Conservation (phyloP, 2,329 filamentous ascomycete genomes). For the Teratosphaeriaceae sp. region DNA sequence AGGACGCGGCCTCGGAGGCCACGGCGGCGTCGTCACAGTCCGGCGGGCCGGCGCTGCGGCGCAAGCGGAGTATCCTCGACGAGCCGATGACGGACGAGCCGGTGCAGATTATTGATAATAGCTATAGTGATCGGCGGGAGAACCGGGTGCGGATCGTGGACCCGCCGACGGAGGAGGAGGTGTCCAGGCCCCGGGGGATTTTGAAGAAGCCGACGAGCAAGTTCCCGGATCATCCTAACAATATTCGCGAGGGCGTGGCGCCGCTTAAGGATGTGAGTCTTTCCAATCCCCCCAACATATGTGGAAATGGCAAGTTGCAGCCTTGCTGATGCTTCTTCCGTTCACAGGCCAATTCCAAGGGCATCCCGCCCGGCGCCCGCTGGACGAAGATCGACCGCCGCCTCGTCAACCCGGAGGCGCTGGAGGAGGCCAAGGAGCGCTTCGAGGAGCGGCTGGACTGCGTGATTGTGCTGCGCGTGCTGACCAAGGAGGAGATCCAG, state of each 20-base stretch:
- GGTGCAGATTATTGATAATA: constrained; percentile 30
- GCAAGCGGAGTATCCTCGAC: constrained; percentile 27
- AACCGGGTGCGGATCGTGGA: constrained; percentile 56
- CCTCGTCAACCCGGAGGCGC: constrained; percentile 81
- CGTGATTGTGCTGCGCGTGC: constrained; percentile 83
- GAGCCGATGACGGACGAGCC: constrained; percentile 18
- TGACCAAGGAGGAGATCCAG: constrained; percentile 86
- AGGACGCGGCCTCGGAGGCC: constrained; percentile 13
- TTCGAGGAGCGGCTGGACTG: constrained; percentile 91
- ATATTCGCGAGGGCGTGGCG: constrained; percentile 81
- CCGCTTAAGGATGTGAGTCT: constrained; percentile 68
- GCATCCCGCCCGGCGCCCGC: constrained; percentile 58
- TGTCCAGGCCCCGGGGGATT: constrained; percentile 72
- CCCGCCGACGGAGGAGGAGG: constrained; percentile 61
- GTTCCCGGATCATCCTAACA: constrained; percentile 81
- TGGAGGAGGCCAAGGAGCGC: constrained; percentile 80
- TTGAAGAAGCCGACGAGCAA: constrained; percentile 73
- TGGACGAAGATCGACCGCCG: constrained; percentile 92
- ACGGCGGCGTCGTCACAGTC: constrained; percentile 6
- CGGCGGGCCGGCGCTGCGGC: constrained; percentile 13
- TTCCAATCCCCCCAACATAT: not conserved
- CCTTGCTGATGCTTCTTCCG: constrained; percentile 7
- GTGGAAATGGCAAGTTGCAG: no score
- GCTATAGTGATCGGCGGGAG: constrained; percentile 26
- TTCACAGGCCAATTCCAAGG: constrained; percentile 31